Evolutionary conservation across 2,329 filamentous ascomycete species (phyloP).

Genomic region (Epicoccum sorghinum): DNA sequence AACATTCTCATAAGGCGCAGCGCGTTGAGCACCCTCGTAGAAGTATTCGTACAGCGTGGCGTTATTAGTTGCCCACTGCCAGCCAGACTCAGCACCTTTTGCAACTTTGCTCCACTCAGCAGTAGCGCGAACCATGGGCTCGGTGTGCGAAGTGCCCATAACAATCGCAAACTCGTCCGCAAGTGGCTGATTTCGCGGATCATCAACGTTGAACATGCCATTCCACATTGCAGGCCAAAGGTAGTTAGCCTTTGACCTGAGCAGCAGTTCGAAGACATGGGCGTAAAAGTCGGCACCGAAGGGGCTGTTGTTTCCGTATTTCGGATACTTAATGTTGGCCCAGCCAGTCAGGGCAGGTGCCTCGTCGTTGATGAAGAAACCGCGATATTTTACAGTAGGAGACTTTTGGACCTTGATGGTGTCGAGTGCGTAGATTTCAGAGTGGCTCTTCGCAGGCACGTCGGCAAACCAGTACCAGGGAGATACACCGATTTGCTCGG

Average conservation of each 20-base stretch:
- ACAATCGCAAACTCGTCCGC: slow-evolving; percentile 77
- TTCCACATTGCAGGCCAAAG: slow-evolving; percentile 77
- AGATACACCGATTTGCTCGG: slow-evolving; percentile 75
- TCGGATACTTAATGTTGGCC: slow-evolving; percentile 62
- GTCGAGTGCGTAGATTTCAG: slow-evolving; percentile 62
- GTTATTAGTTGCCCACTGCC: slow-evolving; percentile 75
- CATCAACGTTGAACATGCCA: slow-evolving; percentile 74
- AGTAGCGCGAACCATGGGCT: slow-evolving; percentile 70
- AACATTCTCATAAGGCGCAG: slow-evolving; percentile 69
- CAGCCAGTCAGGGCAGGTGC: slow-evolving; percentile 71
- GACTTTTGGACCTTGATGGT: slow-evolving; percentile 62
- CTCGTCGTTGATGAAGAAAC: slow-evolving; percentile 75
- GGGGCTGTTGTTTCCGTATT: slow-evolving; percentile 51
- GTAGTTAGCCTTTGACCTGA: slow-evolving; percentile 74
- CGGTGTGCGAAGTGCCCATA: slow-evolving; percentile 74
- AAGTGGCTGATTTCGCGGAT: slow-evolving; percentile 69
- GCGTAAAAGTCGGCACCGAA: slow-evolving; percentile 69
- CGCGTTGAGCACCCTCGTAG: slow-evolving; percentile 67
- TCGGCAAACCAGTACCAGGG: slow-evolving; percentile 75
- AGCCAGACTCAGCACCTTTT: slow-evolving; percentile 59
- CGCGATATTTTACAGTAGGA: slow-evolving; percentile 70
- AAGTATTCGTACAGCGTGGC: slow-evolving; percentile 72
- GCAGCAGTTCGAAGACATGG: slow-evolving; percentile 72
- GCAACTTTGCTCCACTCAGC: slow-evolving; percentile 56
- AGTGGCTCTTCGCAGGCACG: slow-evolving; percentile 59